Evolutionary conservation across 78 protist species (phyloP).

Genomic region (Dictyostelium purpureum): DNA sequence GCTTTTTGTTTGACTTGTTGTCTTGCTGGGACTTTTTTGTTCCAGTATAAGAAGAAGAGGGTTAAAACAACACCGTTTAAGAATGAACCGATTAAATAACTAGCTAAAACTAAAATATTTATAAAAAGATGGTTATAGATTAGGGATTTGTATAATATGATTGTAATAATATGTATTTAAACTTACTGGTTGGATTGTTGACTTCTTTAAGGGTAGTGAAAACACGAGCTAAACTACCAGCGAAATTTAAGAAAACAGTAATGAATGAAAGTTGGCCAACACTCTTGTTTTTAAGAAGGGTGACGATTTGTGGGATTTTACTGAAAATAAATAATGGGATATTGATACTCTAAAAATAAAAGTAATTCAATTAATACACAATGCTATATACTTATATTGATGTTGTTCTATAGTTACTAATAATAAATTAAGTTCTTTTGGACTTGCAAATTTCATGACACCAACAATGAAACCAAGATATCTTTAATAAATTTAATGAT

Average conservation of each 20-base stretch:
- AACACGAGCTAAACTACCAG: slow-evolving; percentile 88
- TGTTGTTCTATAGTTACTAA: not conserved
- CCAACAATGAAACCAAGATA: not conserved
- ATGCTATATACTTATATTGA: not conserved
- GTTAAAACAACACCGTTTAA: slow-evolving; percentile 66
- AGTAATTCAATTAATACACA: not conserved
- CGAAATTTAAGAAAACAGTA: slow-evolving; percentile 80
- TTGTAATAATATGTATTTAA: not conserved
- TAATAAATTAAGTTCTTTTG: not conserved
- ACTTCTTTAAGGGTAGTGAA: slow-evolving; percentile 90
- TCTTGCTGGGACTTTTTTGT: slow-evolving; percentile 60
- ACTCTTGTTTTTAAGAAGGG: slow-evolving; percentile 33
- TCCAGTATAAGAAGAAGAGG: slow-evolving; percentile 82
- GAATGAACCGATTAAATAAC: slow-evolving; percentile 27
- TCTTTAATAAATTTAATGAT: not conserved
- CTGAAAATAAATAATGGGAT: slow-evolving; percentile 30
- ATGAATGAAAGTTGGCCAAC: slow-evolving; percentile 87
- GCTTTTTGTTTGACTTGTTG: slow-evolving; percentile 1
- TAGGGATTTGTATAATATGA: not conserved
- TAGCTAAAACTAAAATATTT: slow-evolving; percentile 46
- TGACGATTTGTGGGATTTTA: slow-evolving; percentile 81
- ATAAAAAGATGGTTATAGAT: not conserved
- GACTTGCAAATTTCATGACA: not conserved
- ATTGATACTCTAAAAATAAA: not conserved
- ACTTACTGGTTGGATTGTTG: slow-evolving; percentile 35